Evolutionary conservation across 2,329 filamentous ascomycete species (phyloP), one percentile per base, ranked within the genome.

Genomic region (Sclerotinia sclerotiorum): DNA sequence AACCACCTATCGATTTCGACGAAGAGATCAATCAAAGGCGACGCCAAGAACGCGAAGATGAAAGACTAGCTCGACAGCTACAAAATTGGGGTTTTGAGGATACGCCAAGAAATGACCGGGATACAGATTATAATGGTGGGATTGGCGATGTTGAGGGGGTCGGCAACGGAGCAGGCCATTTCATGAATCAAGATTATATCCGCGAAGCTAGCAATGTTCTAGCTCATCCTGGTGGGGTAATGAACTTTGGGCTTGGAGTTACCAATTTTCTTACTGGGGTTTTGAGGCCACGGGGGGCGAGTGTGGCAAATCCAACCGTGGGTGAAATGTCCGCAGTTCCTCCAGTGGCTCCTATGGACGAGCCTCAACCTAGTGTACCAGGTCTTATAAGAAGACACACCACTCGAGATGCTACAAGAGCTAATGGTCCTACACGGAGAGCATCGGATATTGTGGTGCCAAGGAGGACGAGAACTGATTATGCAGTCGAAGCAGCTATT

Each of bases 111-210:
- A 69, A 72, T 24, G 66, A 66, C 58, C 67, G 71, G 15, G 68
- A 69, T 27, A 68, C 72, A 24, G 71, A 75, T 66, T 80, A 81
- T 65, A 82, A 82, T 58, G 78, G 81, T 35, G 82, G 81, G 2
- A 77, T 84, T 21, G 84, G 84, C 29, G 75, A 77, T 65, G 75
- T 74, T 48, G 72, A 76, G n/a, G 81, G 80, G 32, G 70, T 84
- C 11, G 83, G 83, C 29, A 87, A 87, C 69, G 80, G 83, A 17
- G 80, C 81, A 1, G 82, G 80, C 19, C 86, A 89, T 73, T 86
- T 87, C 73, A 83, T 88, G 82, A 88, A 88, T 69, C 85, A 89
- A 39, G 81, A 87, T 70, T 88, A 87, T 69, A 75, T 82, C 21
- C 75, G 78, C 44, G 75, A 75, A n/a, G 78, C 77, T 8, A 73